A percentile compares a stretch with the other conserved stretches of the same genome.
Evolutionary conservation across 805 yeast species (phyloP).

Genomic region (Maudiozyma turicensis): DNA sequence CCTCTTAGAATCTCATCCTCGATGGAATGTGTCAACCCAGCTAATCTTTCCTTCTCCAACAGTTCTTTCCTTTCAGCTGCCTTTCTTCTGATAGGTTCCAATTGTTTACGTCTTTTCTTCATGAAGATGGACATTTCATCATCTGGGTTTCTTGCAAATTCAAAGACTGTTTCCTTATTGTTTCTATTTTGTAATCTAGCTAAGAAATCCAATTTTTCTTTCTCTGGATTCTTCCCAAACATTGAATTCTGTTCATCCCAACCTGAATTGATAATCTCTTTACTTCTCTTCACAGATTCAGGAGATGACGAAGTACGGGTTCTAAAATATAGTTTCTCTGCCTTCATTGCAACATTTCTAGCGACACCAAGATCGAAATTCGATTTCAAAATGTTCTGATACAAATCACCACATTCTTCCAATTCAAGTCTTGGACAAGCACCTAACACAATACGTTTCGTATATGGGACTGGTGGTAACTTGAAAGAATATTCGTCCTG

Average conservation of each 20-base stretch:
- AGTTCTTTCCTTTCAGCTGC: constrained; percentile 62
- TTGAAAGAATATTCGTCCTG: constrained; percentile 29
- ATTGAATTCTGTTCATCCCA: constrained; percentile 87
- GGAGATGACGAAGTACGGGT: constrained; percentile 80
- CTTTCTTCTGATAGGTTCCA: constrained; percentile 78
- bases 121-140: constrained; percentile 70
- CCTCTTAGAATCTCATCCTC: constrained; percentile 64
- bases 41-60: constrained; percentile 60
- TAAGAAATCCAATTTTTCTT: constrained; percentile 62
- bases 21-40: constrained; percentile 62
- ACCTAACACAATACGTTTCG: constrained; percentile 74
- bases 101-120: constrained; percentile 76
- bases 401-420: constrained; percentile 66
- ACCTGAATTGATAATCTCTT: constrained; percentile 60
- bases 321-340: constrained; percentile 78
- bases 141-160: constrained; percentile 59
- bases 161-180: constrained; percentile 88
- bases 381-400: constrained; percentile 46
- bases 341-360: constrained; percentile 68
- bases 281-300: constrained; percentile 78
- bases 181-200: constrained; percentile 60
- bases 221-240: constrained; percentile 67
- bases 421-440: constrained; percentile 62
- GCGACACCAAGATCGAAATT: constrained; percentile 61
- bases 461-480: constrained; percentile 59